Evolutionary conservation across 768 basidiomycete species (phyloP).

Genomic region (Phanerochaete carnosa): DNA sequence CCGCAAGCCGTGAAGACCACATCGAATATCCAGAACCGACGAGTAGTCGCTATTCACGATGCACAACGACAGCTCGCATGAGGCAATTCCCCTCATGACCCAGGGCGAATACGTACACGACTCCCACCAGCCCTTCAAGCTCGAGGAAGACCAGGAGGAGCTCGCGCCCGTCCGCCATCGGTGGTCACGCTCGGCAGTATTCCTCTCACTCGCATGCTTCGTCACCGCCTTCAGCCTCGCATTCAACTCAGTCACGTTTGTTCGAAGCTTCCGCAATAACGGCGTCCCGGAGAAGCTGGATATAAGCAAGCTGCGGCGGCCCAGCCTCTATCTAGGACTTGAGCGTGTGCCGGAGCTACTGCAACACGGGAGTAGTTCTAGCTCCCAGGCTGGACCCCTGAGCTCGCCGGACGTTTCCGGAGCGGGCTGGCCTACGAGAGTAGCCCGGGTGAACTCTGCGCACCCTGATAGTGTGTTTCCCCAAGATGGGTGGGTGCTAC

Average conservation of each 20-base stretch:
- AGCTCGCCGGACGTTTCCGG: neutral
- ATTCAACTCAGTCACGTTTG: constrained; percentile 7
- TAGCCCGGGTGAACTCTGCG: constrained; percentile 10
- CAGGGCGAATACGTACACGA: neutral
- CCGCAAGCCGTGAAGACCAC: neutral
- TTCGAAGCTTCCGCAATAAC: neutral
- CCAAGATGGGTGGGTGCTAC: constrained; percentile 14
- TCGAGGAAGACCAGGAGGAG: neutral
- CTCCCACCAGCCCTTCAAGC: neutral
- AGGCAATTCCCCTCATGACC: constrained; percentile 9
- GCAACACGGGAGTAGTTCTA: neutral
- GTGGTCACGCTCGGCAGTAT: neutral
- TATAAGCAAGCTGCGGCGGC: constrained; percentile 4
- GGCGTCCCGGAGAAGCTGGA: neutral
- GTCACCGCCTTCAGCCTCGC: constrained; percentile 10
- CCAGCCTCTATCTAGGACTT: constrained; percentile 13
- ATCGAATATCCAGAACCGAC: neutral
- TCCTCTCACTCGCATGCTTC: constrained; percentile 1
- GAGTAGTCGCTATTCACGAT: neutral
- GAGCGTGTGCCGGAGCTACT: constrained; percentile 10
- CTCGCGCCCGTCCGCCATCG: neutral
- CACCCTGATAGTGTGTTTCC: constrained; percentile 3
- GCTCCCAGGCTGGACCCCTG: neutral
- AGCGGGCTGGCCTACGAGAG: neutral
- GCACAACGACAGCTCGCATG: neutral